Evolutionary conservation across 2,329 filamentous ascomycete species (phyloP), one percentile per base, ranked within the genome.

Genomic region (Monosporascus sp.): DNA sequence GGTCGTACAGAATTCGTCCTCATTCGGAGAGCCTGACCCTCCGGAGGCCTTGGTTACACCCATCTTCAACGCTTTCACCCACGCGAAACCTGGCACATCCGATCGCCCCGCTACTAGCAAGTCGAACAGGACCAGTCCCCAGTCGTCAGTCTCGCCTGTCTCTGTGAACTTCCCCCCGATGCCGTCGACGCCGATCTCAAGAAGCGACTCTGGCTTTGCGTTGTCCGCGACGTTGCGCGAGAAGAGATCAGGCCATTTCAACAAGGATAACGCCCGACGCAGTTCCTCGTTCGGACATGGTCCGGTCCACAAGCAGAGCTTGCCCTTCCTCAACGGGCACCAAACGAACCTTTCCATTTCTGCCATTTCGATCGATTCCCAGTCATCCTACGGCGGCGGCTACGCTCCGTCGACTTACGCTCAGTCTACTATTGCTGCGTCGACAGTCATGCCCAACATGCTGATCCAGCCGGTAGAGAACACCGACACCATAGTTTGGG

Each of bases 161-260:
- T 96, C 90, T 2, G 81, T 81, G 37, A 84, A 82, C 60, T 96
- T 96, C 66, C 88, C 90, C 8, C 82, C 85, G 0, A 75, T 90
- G 70, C 87, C 89, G 3, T 81, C 81, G 3, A 93, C 89, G 3
- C 87, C 89, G 0, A 82, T 89, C n/a, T 96, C 91, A 6, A 82
- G 91, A 17, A 95, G 88, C 64, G 94, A 99, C 66, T 97, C 93
- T 5, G 93, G 90, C 2, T 95, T 94, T 69, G 89, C 90, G 37
- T 76, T 96, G 52, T 87, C 92, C 57, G 84, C 89, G 18, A 96
- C 90, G 5, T 76, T 99, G 53, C 85, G 91, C 35, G 94, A 97
- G 72, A 99, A 97, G 75, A 84, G 93, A 49, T 97, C 94, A 3
- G 92, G 89, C 1, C 90, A 97, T 68, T 96, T 97, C 61, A 89